phyloP scores from a whole-genome alignment of 1,284 basidiomycete species.

The Apiotrichum domesticum region DNA sequence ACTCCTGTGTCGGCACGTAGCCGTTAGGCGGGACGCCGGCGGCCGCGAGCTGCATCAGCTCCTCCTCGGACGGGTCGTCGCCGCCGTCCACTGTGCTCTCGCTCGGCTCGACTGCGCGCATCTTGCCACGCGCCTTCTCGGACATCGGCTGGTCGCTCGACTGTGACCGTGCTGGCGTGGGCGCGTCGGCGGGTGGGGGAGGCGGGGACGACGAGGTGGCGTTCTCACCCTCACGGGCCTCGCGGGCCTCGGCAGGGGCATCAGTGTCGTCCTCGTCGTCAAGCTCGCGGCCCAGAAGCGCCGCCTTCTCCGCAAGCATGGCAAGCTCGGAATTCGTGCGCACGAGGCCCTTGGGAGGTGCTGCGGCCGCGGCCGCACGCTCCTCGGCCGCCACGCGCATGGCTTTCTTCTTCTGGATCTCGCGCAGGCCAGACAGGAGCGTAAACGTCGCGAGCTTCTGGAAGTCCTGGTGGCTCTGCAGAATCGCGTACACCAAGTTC shows the following conservation, averaged over 20 bases:
- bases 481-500: slow-evolving; percentile 76
- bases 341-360: slow-evolving; percentile 6
- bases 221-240: too few relatives aligned
- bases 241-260: background rate
- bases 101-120: slow-evolving; percentile 56
- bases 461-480: slow-evolving; percentile 73
- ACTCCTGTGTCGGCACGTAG: slow-evolving; percentile 88
- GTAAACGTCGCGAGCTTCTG: slow-evolving; percentile 86
- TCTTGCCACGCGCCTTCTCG: slow-evolving; percentile 83
- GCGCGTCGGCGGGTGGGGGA: background rate
- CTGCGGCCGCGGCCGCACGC: slow-evolving; percentile 22
- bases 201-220: background rate
- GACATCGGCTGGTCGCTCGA: slow-evolving; percentile 49
- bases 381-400: slow-evolving; percentile 49
- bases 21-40: slow-evolving; percentile 73
- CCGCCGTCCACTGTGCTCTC: slow-evolving; percentile 9
- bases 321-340: slow-evolving; percentile 40
- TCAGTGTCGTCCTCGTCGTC: slow-evolving; percentile 22
- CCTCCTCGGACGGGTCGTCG: slow-evolving; percentile 51
- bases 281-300: slow-evolving; percentile 31
- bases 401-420: slow-evolving; percentile 67
- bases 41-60: slow-evolving; percentile 59
- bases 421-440: slow-evolving; percentile 69
- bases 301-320: slow-evolving; percentile 43
- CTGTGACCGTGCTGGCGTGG: slow-evolving; percentile 2